phyloP scores from a whole-genome alignment of 192 early-diverging fungal genomes.

The Backusella westeae region DNA sequence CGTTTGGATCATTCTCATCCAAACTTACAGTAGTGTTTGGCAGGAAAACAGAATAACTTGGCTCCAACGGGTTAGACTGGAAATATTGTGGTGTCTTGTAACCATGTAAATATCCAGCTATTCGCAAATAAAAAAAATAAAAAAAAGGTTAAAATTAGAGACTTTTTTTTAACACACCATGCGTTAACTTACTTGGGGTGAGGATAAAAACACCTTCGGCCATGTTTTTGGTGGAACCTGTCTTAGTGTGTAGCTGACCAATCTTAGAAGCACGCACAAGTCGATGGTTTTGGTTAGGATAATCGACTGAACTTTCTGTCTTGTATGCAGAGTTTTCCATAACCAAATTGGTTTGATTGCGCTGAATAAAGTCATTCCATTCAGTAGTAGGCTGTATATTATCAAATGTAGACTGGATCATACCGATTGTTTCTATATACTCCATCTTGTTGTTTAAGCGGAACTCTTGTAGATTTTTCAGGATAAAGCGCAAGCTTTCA shows the following conservation, averaged over 20 bases:
- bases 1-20: background rate
- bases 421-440: constrained; percentile 16
- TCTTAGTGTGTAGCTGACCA: constrained; percentile 32
- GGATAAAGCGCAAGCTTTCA: constrained; percentile 13
- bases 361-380: constrained; percentile 41
- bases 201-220: constrained; percentile 43
- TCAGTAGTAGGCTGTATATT: constrained; percentile 39
- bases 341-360: constrained; percentile 37
- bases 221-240: constrained; percentile 38
- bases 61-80: constrained; percentile 4
- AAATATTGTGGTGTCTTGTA: constrained; percentile 20
- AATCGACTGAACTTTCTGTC: constrained; percentile 26
- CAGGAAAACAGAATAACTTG: constrained; percentile 8
- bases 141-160: background rate
- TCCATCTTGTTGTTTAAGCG: constrained; percentile 18
- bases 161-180: background rate
- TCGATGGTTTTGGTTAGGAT: constrained; percentile 37
- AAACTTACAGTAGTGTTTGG: constrained; percentile 14
- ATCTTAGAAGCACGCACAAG: constrained; percentile 35
- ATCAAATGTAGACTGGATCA: constrained; percentile 24
- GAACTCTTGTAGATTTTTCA: constrained; percentile 23
- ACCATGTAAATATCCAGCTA: constrained; percentile 23
- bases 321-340: constrained; percentile 35
- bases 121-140: background rate
- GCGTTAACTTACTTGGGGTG: constrained; percentile 32